Evolutionary conservation across 176 grass and related monocot species (phyloP).

Genomic region (Lolium multiflorum): DNA sequence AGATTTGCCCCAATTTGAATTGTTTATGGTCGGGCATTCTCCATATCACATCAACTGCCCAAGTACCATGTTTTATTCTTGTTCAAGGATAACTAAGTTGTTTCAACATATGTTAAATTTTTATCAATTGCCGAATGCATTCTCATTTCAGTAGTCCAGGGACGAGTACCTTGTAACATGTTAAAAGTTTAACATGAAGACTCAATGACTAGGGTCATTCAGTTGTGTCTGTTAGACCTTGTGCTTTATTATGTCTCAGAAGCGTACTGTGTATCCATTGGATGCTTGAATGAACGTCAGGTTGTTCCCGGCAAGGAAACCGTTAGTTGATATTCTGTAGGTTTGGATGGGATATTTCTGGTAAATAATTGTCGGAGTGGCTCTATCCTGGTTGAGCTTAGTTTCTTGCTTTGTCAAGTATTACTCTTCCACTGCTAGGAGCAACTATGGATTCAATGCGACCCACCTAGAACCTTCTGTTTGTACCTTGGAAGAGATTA

Average conservation of each 20-base stretch:
- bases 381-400: background rate
- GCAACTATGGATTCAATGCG: background rate
- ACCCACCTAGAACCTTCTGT: background rate
- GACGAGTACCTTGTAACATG: background rate
- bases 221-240: background rate
- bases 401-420: background rate
- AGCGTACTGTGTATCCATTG: background rate
- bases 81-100: no score
- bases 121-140: no score
- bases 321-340: slow-evolving; percentile 1
- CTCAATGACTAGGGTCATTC: background rate
- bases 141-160: no score
- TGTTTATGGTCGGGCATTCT: no score
- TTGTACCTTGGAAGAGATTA: background rate
- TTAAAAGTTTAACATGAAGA: background rate
- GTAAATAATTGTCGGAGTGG: no score
- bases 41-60: no score
- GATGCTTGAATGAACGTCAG: background rate
- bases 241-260: background rate
- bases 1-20: no score
- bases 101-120: no score
- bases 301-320: background rate
- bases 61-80: no score
- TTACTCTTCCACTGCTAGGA: background rate
- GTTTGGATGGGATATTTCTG: background rate